Evolutionary conservation across 2,329 filamentous ascomycete genomes (phyloP).

Genomic region (Plectosphaerella plurivora): DNA sequence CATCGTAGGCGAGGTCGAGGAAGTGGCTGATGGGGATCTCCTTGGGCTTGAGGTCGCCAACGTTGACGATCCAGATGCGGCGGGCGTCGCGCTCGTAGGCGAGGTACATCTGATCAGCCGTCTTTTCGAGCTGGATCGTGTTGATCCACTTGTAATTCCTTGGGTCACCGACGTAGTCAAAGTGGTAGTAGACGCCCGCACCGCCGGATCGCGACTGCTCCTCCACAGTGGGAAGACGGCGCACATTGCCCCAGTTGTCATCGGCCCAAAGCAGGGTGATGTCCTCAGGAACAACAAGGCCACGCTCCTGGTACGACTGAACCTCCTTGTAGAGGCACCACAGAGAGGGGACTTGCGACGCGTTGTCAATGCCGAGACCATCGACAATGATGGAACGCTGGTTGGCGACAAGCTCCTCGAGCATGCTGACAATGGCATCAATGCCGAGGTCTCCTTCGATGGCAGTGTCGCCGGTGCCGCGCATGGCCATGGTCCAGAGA

Average conservation of each 20-base stretch:
- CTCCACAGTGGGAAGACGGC: slow-evolving; percentile 54
- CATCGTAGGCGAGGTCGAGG: slow-evolving; percentile 64
- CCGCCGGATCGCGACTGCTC: slow-evolving; percentile 58
- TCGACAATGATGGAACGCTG: slow-evolving; percentile 55
- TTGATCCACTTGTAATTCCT: slow-evolving; percentile 58
- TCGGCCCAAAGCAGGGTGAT: slow-evolving; percentile 66
- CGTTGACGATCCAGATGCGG: slow-evolving; percentile 63
- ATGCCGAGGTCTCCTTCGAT: slow-evolving; percentile 45
- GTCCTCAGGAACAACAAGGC: slow-evolving; percentile 56
- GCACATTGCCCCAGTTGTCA: slow-evolving; percentile 65
- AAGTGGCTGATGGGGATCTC: slow-evolving; percentile 64
- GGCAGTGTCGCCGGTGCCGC: slow-evolving; percentile 64
- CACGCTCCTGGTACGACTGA: slow-evolving; percentile 62
- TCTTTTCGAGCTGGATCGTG: slow-evolving; percentile 58
- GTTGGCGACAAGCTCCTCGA: slow-evolving; percentile 55
- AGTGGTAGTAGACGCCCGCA: slow-evolving; percentile 62
- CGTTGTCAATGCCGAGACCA: slow-evolving; percentile 45
- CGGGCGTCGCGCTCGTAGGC: slow-evolving; percentile 54
- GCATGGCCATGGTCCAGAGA: slow-evolving; percentile 66
- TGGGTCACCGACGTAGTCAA: slow-evolving; percentile 46
- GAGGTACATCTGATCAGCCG: slow-evolving; percentile 53
- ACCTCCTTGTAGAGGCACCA: slow-evolving; percentile 76
- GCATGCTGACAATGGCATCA: slow-evolving; percentile 51
- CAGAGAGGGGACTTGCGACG: slow-evolving; percentile 57
- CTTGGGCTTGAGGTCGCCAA: slow-evolving; percentile 61